A percentile compares a stretch with the other conserved stretches of the same genome.
These are phyloP conservation scores for Citrullus colocynthis DNA, from an alignment of 306 rosid species.

Conservation along the genomic window DNA sequence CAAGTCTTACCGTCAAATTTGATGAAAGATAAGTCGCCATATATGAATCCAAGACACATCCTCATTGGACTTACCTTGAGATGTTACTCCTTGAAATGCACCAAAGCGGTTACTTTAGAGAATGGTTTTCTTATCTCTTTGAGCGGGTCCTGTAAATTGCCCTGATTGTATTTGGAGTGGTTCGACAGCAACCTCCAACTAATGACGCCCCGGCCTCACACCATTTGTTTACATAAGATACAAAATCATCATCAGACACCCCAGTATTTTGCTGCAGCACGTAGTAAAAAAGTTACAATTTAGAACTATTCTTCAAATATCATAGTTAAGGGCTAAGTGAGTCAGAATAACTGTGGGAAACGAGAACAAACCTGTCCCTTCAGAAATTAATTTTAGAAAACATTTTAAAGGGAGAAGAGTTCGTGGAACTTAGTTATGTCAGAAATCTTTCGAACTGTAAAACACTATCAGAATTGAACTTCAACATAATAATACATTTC, in stretches of 20 bases:
- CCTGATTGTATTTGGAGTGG: slow-evolving; percentile 69
- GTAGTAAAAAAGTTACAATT: not conserved
- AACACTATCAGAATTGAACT: not conserved
- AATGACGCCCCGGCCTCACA: slow-evolving; percentile 59
- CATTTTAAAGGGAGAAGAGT: not conserved
- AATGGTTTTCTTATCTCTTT: not conserved
- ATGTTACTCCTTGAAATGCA: not conserved
- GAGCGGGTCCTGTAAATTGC: slow-evolving; percentile 43
- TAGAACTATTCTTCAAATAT: not conserved
- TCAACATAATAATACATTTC: not conserved
- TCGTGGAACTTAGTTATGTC: not conserved
- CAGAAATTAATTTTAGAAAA: not conserved
- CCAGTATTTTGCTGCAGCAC: slow-evolving; percentile 44
- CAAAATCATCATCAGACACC: slow-evolving; percentile 49
- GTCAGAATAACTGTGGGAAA: not conserved
- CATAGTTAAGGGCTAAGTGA: not conserved
- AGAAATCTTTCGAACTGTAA: not conserved
- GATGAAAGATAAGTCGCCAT: not conserved
- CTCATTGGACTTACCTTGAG: not conserved
- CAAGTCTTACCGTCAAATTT: not conserved
- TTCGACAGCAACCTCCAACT: slow-evolving; percentile 90
- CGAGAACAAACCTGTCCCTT: not conserved
- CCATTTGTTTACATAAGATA: slow-evolving; percentile 57
- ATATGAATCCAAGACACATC: not conserved
- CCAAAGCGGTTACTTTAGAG: not conserved